Evolutionary conservation across 2,329 filamentous ascomycete species (phyloP), one percentile per base, ranked within the genome.

Genomic region (Corynespora cassiicola): DNA sequence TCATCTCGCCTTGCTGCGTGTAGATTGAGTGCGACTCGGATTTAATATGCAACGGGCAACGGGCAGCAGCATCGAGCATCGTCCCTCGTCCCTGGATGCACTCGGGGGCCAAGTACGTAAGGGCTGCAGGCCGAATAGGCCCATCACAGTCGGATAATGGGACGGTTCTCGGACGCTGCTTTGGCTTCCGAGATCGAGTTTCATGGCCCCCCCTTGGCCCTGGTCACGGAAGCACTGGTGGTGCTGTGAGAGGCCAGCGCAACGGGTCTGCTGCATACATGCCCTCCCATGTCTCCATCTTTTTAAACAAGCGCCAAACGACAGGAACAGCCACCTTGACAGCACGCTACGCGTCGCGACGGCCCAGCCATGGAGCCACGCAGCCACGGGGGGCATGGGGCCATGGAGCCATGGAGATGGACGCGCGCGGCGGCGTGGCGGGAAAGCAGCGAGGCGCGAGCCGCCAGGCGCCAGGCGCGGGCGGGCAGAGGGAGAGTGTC

Each of bases 131-230:
- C 25, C 15, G 24, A 22, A 45, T 22, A 41, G 21, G 12, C 38
- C 28, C 24, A 19, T 11, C 28, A 16, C 33, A 40, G 35, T 43
- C 49, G 51, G 46, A 42, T 48, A 45, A 52, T 52, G 44, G 48
- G 36, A 47, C 51, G 49, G 44, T 41, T 44, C n/a, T n/a, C 51
- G 48, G 48, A 45, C 44, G 43, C 42, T 51, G 53, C 49, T 49
- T 42, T 50, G 51, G 45, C 52, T 51, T 50, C 52, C 54, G 54
- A 58, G 52, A 56, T 47, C 47, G 47, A 53, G 55, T 52, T 50
- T 55, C 56, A 57, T 47, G 42, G 50, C 33, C 38, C 46, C 49
- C 38, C 31, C 36, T 31, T 35, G 40, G 45, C 47, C 36, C 23
- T 43, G 40, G 49, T 39, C 39, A 39, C 28, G 25, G 53, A 46